Conservation (phyloP, 2,329 filamentous ascomycete species). For the Penicillium glabrum region DNA sequence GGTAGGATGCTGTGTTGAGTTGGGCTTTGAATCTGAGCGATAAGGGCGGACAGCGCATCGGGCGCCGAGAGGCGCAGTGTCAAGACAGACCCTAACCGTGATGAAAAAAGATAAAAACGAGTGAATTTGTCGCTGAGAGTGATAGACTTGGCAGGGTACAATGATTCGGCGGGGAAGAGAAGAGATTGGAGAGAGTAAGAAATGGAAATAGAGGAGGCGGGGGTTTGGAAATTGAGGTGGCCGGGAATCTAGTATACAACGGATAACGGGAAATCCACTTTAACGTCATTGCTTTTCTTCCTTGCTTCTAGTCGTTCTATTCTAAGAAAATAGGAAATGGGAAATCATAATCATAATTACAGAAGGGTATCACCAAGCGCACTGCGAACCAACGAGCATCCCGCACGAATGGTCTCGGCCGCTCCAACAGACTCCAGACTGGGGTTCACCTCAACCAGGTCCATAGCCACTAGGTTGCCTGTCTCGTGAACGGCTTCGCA, state of each 20-base stretch:
- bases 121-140: not conserved
- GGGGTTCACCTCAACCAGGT: slow-evolving; percentile 81
- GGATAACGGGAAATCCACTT: not conserved
- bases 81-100: not conserved
- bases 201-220: slow-evolving; percentile 11
- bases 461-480: slow-evolving; percentile 74
- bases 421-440: slow-evolving; percentile 69
- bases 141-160: not conserved
- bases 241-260: slow-evolving; percentile 22
- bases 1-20: not conserved
- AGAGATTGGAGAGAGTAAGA: not conserved
- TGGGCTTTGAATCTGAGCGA: slow-evolving; percentile 2
- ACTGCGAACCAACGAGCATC: slow-evolving; percentile 87
- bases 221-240: slow-evolving; percentile 27
- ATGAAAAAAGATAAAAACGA: not conserved
- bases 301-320: not conserved
- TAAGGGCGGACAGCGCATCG: slow-evolving; percentile 25
- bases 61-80: slow-evolving; percentile 17
- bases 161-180: not conserved
- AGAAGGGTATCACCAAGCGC: slow-evolving; percentile 88
- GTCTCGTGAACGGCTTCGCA: slow-evolving; percentile 83
- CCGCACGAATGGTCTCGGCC: slow-evolving; percentile 82
- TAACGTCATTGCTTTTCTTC: not conserved
- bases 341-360: slow-evolving; percentile 44
- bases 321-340: not conserved